Conservation (phyloP, 164 flowering plant genomes). For the Macadamia integrifolia region DNA sequence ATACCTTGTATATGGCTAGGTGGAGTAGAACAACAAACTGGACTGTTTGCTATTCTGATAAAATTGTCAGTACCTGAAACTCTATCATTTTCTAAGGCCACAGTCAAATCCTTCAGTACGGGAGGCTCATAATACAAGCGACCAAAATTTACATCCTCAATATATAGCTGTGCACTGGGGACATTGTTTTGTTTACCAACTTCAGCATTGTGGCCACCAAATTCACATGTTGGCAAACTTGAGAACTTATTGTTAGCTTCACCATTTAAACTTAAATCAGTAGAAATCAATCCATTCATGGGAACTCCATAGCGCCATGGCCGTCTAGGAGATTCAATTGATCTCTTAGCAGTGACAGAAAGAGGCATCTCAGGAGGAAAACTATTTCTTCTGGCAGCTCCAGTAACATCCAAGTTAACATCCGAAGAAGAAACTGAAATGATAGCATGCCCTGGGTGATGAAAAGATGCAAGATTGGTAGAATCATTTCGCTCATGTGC, state of each 20-base stretch:
- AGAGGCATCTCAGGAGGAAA: constrained; percentile 5
- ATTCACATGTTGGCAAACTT: constrained; percentile 2
- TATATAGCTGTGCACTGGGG: constrained; percentile 1
- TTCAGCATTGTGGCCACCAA: too few relatives aligned
- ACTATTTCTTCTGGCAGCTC: background rate
- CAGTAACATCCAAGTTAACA: constrained; percentile 1
- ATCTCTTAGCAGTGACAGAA: constrained; percentile 11
- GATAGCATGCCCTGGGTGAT: background rate
- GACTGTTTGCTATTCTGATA: constrained; percentile 8
- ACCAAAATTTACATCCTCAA: constrained; percentile 7
- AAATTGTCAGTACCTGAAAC: constrained; percentile 4
- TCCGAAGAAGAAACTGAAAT: background rate
- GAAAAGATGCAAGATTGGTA: constrained; percentile 4
- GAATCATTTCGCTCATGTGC: background rate
- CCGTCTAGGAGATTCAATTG: constrained; percentile 23
- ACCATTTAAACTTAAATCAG: constrained; percentile 9
- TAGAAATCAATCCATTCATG: constrained; percentile 4
- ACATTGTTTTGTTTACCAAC: background rate
- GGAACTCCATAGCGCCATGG: constrained; percentile 4
- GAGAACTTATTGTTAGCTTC: constrained; percentile 16
- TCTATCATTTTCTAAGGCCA: background rate
- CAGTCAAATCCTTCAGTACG: constrained; percentile 3
- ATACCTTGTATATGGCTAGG: constrained; percentile 7
- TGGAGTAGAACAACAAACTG: constrained; percentile 19
- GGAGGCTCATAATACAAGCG: constrained; percentile 23